Evolutionary conservation across 305 asterid species (phyloP), one percentile per base, ranked within the genome.

Genomic region (Rubia tinctorum): DNA sequence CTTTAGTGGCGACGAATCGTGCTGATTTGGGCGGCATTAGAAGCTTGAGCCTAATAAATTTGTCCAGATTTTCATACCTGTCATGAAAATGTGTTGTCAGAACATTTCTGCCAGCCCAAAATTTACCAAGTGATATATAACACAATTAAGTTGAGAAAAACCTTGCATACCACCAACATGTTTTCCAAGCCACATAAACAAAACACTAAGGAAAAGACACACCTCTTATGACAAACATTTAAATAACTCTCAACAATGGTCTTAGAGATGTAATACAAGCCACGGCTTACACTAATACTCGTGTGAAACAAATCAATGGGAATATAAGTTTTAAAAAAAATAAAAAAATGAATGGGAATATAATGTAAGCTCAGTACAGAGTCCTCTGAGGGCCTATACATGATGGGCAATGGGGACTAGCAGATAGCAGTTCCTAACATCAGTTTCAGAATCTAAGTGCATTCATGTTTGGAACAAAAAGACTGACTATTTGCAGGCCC

Each of bases 11-110:
- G 17, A 80, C 79, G 62, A 77, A 80, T 17, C 62, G 62, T 30
- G 63, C 45, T 15, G 84, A 73, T 23, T 80, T 77, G 15, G 79
- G 76, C 69, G 77, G 74, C 71, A 76, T 69, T 22, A 15, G 79
- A 51, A 77, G 81, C 55, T 37, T 73, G 44, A 80, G 68, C 67
- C 68, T 80, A 20, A 80, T 76, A 70, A 80, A 77, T 37, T 66
- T 60, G 72, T 80, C 84, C 81, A 80, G 62, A 27, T 75, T 42
- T 71, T 80, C 84, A 13, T 80, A 80, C 84, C 84, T 80, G 75
- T 49, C 61, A 77, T 55, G n/a, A 37, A n/a, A 30, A 67, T 5
- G 58, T 23, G 51, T 22, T 17, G 15, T 4, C 39, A 15, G 25
- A 20, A 37, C 67, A 56, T 18, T 40, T 58, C 27, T 58, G 58